phyloP scores from a whole-genome alignment of 176 grass and related monocot species.

The Rhynchospora breviuscula region DNA sequence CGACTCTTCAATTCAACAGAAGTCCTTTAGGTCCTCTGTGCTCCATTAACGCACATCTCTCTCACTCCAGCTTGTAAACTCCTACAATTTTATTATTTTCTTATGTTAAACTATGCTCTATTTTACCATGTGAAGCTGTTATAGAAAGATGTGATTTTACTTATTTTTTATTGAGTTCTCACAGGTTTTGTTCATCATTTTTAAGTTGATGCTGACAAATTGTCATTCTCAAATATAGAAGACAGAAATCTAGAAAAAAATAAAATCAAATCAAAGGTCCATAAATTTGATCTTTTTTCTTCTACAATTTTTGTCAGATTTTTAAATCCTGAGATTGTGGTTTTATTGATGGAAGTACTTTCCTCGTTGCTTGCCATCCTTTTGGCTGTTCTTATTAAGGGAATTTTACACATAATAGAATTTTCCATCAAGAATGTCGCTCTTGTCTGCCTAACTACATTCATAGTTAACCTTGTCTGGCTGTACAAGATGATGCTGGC shows the following conservation, averaged over 20 bases:
- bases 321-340: not conserved
- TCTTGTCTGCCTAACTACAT: not conserved
- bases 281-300: not conserved
- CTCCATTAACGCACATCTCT: not conserved
- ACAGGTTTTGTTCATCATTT: not conserved
- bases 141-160: not conserved
- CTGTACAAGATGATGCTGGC: not conserved
- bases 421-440: not conserved
- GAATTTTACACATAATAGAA: not conserved
- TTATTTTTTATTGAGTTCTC: not conserved
- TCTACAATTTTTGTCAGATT: not conserved
- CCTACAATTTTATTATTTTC: not conserved
- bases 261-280: no score
- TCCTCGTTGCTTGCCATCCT: not conserved
- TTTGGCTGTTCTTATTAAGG: not conserved
- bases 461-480: not conserved
- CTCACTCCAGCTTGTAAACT: not conserved
- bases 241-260: not conserved
- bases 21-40: not conserved
- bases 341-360: not conserved
- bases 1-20: not conserved
- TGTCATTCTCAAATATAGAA: not conserved
- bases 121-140: not conserved
- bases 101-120: not conserved
- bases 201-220: not conserved